Percentiles rank a stretch among this genome's conserved stretches.
Evolutionary conservation across 768 basidiomycete genomes (phyloP).

Genomic region (Leccinum pellstonianum): DNA sequence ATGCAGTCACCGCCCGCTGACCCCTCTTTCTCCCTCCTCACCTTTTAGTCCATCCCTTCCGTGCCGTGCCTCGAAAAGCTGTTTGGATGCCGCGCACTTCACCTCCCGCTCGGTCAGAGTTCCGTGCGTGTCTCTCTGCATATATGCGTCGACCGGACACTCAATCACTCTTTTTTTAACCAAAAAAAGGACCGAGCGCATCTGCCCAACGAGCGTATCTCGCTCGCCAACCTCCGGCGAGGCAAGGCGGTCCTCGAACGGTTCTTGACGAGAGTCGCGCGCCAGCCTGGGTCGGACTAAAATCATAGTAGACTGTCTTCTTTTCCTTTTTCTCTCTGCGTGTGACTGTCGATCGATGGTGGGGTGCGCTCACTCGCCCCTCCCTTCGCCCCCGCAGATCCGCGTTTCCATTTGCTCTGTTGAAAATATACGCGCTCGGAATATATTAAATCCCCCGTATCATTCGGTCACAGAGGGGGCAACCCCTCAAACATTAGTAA

Average conservation of each 20-base stretch:
- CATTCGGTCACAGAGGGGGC: background rate
- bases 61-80: slow-evolving; percentile 92
- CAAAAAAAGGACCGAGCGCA: slow-evolving; percentile 78
- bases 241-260: slow-evolving; percentile 78
- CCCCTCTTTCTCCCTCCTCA: background rate
- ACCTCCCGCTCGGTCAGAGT: slow-evolving; percentile 93
- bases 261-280: slow-evolving; percentile 59
- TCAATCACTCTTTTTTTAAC: background rate
- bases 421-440: background rate
- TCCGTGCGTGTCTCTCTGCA: slow-evolving; percentile 51
- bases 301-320: background rate
- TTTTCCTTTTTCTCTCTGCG: background rate
- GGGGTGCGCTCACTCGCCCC: background rate
- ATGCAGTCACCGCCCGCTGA: background rate
- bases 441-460: background rate
- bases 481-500: background rate
- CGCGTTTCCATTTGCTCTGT: background rate
- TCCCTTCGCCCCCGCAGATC: background rate
- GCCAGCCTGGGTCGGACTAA: background rate
- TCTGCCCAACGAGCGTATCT: slow-evolving; percentile 89
- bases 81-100: slow-evolving; percentile 85
- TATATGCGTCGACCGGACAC: background rate
- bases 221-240: slow-evolving; percentile 73
- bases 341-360: background rate
- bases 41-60: slow-evolving; percentile 80